Percentiles rank a stretch among this genome's conserved stretches.
These are phyloP conservation scores for Acmispon strigosus DNA, from an alignment of 306 rosid genomes.

Conservation along the genomic window DNA sequence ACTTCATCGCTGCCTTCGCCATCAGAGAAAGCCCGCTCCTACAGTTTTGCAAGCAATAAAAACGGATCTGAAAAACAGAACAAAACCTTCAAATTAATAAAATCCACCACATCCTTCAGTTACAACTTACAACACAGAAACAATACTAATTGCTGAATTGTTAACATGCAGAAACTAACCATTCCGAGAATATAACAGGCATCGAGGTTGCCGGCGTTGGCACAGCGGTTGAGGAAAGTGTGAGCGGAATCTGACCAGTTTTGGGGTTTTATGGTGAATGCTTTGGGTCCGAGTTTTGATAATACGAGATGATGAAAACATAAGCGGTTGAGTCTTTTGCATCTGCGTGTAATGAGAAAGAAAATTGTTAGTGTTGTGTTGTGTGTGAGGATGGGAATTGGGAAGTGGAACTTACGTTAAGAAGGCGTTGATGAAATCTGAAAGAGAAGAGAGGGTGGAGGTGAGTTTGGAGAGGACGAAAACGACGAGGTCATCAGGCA, in stretches of 20 bases:
- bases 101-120: background rate
- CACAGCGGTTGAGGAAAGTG: conserved; percentile 55
- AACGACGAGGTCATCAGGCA: conserved; percentile 64
- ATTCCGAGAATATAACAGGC: conserved; percentile 88
- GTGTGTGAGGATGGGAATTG: too few species aligned
- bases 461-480: conserved; percentile 56
- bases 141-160: too few species aligned
- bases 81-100: background rate
- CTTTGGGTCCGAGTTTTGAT: conserved; percentile 41
- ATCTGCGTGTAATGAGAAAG: conserved; percentile 21
- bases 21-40: conserved; percentile 52
- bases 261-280: conserved; percentile 33
- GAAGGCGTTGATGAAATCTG: conserved; percentile 43
- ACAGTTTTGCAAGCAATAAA: conserved; percentile 63
- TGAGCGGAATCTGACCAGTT: conserved; percentile 51
- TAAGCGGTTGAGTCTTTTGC: conserved; percentile 52
- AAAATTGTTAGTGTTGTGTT: background rate
- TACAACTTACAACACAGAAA: too few species aligned
- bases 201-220: conserved; percentile 60
- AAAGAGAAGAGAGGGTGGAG: conserved; percentile 56
- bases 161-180: too few species aligned
- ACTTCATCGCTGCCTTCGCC: conserved; percentile 67
- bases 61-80: conserved; percentile 45
- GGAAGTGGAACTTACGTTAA: conserved; percentile 36
- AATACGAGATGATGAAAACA: conserved; percentile 49